Conservation (phyloP, 108 stramenopile species). For the Discostella pseudostelligera region DNA sequence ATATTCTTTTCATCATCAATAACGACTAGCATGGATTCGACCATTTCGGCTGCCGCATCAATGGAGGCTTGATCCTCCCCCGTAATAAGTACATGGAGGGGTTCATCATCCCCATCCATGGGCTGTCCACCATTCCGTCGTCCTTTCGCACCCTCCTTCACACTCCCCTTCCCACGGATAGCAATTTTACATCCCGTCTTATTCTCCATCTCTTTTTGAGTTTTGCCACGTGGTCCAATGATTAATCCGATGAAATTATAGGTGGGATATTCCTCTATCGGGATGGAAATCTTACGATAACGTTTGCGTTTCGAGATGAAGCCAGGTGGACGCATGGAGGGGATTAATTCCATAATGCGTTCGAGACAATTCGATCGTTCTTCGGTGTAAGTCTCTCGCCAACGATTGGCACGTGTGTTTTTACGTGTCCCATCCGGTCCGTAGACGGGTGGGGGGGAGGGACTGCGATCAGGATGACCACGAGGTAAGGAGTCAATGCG, state of each 20-base stretch:
- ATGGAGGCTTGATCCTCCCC: constrained; percentile 90
- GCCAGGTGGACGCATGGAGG: constrained; percentile 45
- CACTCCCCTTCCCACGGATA: constrained; percentile 94
- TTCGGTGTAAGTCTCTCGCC: constrained; percentile 82
- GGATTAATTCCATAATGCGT: constrained; percentile 80
- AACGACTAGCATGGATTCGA: constrained; percentile 90
- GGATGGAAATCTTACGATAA: constrained; percentile 81
- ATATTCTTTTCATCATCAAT: constrained; percentile 98
- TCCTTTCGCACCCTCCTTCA: constrained; percentile 95
- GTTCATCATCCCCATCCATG: constrained; percentile 92
- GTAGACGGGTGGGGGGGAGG: constrained; percentile 90
- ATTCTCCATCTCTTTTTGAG: constrained; percentile 97
- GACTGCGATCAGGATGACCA: constrained; percentile 81
- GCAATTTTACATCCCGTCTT: constrained; percentile 98
- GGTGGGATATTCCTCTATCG: constrained; percentile 87
- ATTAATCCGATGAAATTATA: constrained; percentile 97
- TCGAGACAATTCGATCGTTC: constrained; percentile 88
- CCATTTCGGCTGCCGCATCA: constrained; percentile 89
- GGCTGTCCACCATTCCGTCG: constrained; percentile 58
- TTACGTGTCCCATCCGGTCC: constrained; percentile 91
- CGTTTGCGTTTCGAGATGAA: constrained; percentile 67
- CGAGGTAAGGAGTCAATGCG: constrained; percentile 78
- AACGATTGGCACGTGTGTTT: constrained; percentile 95
- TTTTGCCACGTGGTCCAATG: constrained; percentile 97
- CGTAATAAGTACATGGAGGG: constrained; percentile 93